phyloP scores from a whole-genome alignment of 2,329 filamentous ascomycete species.

The Colletotrichum tropicale region DNA sequence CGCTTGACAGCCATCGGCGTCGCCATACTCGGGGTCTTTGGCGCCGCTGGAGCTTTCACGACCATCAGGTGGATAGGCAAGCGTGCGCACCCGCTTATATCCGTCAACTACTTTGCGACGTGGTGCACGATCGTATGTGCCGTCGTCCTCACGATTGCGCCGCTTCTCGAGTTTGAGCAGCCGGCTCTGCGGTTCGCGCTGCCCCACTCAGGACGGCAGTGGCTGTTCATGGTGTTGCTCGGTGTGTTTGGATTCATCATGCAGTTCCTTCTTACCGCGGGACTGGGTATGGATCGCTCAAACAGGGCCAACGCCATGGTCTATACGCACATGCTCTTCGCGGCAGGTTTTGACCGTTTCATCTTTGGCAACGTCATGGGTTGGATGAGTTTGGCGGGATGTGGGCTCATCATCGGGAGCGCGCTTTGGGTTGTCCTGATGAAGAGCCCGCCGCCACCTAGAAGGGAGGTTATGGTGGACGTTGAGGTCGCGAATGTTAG shows the following conservation, averaged over 20 bases:
- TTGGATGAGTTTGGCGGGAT: slow-evolving; percentile 52
- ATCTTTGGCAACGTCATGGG: slow-evolving; percentile 58
- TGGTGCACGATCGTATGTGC: slow-evolving; percentile 73
- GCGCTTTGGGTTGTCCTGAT: slow-evolving; percentile 55
- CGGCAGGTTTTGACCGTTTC: slow-evolving; percentile 55
- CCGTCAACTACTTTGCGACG: slow-evolving; percentile 81
- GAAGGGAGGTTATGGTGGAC: slow-evolving; percentile 36
- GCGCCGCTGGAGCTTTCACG: slow-evolving; percentile 75
- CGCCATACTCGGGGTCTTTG: slow-evolving; percentile 78
- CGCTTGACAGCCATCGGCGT: slow-evolving; percentile 73
- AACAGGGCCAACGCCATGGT: slow-evolving; percentile 63
- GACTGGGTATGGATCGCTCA: slow-evolving; percentile 73
- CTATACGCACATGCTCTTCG: slow-evolving; percentile 63
- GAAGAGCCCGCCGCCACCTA: slow-evolving; percentile 39
- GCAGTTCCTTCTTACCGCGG: slow-evolving; percentile 85
- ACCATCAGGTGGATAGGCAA: slow-evolving; percentile 81
- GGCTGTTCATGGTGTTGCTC: slow-evolving; percentile 70
- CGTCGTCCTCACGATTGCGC: slow-evolving; percentile 59
- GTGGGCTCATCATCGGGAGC: slow-evolving; percentile 57
- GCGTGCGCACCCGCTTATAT: slow-evolving; percentile 81
- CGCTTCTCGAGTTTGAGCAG: slow-evolving; percentile 48
- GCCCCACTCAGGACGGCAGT: slow-evolving; percentile 54
- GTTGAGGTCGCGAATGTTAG: slow-evolving; percentile 27
- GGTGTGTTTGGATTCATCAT: slow-evolving; percentile 79
- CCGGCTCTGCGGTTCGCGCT: slow-evolving; percentile 49